Evolutionary conservation across 768 basidiomycete species (phyloP), one percentile per base, ranked within the genome.

Genomic region (Tricholoma saponaceum): DNA sequence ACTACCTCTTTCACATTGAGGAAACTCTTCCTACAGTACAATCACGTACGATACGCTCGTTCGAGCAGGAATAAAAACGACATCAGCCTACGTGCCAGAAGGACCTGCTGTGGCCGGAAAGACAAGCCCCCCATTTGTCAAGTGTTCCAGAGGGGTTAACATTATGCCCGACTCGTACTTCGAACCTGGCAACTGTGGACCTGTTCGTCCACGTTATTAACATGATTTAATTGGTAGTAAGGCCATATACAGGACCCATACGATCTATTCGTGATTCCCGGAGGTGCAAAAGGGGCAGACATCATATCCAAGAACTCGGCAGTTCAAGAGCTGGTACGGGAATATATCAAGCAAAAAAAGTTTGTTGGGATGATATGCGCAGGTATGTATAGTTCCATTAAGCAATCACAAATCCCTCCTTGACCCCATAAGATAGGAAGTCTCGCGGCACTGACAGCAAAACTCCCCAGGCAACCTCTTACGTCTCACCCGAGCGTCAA

Each of bases 321-420:
- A 2, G 87, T 92, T 1, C 88, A 92, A 66, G 73, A 77, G 0
- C 76, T 91, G 9, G 79, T 92, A 12, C 74, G 77, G 55, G 70
- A 76, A 20, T 92, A 83, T 63, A 66, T 89, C 46, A 67, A 76
- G 22, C 61, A 72, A 23, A 76, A 74, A 13, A 89, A 86, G 65
- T 64, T 80, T 25, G 86, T 93, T 23, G 91, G 84, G 1, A 91
- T 92, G 90, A 90, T 92, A 47, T 93, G 91, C 64, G 91, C 91
- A 52, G 90, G 90, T 86, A 54, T 32, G 78, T 23, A 4, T n/a
- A 23, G 4, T 23, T 35, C 33, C 23, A 4, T 3, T 32, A 28
- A 26, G 14, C 3, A 5, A 32, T 39, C 23, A 28, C 22, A 22
- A 18, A 28, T 28, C 25, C 30, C 20, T 51, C 4, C n/a, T 30